Percentiles rank a stretch among this genome's conserved stretches.
Conservation (phyloP, 2,329 filamentous ascomycete genomes). For the Grosmannia huntii region DNA sequence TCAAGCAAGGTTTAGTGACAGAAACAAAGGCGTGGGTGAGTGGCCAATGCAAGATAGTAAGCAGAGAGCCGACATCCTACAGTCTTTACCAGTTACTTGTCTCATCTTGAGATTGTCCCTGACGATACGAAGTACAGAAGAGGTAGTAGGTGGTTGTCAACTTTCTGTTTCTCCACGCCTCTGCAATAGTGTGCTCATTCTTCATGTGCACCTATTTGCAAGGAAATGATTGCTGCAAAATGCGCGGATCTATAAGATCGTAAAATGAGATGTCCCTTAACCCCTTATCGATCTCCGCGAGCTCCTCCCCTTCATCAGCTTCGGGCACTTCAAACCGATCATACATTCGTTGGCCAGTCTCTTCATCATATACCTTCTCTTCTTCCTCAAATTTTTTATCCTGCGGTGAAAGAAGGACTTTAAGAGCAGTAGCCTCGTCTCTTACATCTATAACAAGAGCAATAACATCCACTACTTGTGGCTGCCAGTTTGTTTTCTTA, state of each 20-base stretch:
- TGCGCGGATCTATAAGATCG: constrained; percentile 55
- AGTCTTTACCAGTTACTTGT: not conserved
- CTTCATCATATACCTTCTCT: constrained; percentile 48
- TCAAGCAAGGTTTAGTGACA: not conserved
- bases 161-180: not conserved
- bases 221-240: constrained; percentile 34
- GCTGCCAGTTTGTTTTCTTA: constrained; percentile 51
- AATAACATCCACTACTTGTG: constrained; percentile 49
- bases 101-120: not conserved
- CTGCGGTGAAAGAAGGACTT: constrained; percentile 54
- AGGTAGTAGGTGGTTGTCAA: not conserved
- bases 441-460: constrained; percentile 48
- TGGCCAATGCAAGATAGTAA: not conserved
- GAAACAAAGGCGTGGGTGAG: not conserved
- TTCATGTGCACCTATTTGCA: not conserved
- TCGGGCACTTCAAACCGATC: constrained; percentile 65
- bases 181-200: not conserved
- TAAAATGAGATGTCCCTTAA: constrained; percentile 41
- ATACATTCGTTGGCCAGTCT: constrained; percentile 61
- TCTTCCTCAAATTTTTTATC: constrained; percentile 46
- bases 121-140: too few relatives aligned
- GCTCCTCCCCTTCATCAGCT: constrained; percentile 38
- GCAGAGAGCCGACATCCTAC: too few relatives aligned
- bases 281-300: constrained; percentile 33
- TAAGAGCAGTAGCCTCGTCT: constrained; percentile 37